Evolutionary conservation across 2,329 filamentous ascomycete genomes (phyloP).

Genomic region (Teratosphaeria destructans): DNA sequence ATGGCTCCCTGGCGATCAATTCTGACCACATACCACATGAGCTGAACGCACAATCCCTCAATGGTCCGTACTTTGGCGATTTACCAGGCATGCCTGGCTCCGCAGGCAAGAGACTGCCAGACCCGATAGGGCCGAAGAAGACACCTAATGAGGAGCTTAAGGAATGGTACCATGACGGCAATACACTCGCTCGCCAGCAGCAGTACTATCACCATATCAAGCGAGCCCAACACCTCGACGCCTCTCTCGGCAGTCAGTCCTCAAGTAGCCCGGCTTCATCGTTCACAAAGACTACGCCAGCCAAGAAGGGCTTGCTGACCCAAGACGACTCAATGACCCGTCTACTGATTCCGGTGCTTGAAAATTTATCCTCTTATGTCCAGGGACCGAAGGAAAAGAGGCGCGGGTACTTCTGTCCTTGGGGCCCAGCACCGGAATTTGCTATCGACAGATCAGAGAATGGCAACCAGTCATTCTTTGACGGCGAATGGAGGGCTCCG

Average conservation of each 20-base stretch:
- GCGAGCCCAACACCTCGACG: conserved; percentile 2
- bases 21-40: background rate
- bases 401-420: conserved; percentile 31
- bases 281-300: conserved; percentile 1
- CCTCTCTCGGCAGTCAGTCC: background rate
- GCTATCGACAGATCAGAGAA: conserved; percentile 27
- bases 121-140: conserved; percentile 1
- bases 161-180: conserved; percentile 31
- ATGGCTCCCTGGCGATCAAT: background rate
- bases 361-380: conserved; percentile 33
- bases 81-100: background rate
- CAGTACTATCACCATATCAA: conserved; percentile 18
- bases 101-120: background rate
- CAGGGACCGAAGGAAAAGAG: conserved; percentile 24
- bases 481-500: conserved; percentile 27
- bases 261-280: background rate
- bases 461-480: conserved; percentile 33
- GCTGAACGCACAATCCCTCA: conserved; percentile 26
- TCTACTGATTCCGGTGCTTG: conserved; percentile 32
- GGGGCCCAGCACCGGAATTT: conserved; percentile 29
- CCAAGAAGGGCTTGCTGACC: conserved; percentile 1
- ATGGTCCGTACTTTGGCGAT: conserved; percentile 28
- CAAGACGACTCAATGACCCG: conserved; percentile 20
- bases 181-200: conserved; percentile 23
- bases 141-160: conserved; percentile 25